Evolutionary conservation across 2,329 filamentous ascomycete genomes (phyloP), one percentile per base, ranked within the genome.

Genomic region (Fusarium penzigii): DNA sequence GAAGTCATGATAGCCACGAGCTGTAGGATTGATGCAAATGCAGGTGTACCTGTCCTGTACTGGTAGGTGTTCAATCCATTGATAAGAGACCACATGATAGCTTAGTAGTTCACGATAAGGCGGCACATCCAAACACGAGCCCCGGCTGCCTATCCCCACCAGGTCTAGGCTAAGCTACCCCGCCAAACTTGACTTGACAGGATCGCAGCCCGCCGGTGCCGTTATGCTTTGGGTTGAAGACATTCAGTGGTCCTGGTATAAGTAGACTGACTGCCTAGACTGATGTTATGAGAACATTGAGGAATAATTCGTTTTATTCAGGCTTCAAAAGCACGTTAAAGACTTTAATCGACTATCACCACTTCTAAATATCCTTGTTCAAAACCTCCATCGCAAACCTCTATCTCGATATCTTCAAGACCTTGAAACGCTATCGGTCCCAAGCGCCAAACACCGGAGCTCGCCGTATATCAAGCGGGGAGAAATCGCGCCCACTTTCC

Each of bases 391-490:
- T 57, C 50, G 44, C 56, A 53, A 36, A 56, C 29, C 12, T 25
- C 20, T 17, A 42, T 9, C 25, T 46, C 17, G 20, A 8, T 29
- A 20, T 17, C 43, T 44, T 49, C 17, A 40, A 25, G 20, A 36
- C 43, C 4, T 39, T 46, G 44, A 17, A 48, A 57, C 57, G 57
- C 55, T 48, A 17, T 44, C 57, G 48, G 57, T 46, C 39, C 20
- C 25, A 45, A n/a, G 41, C 48, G 36, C 25, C 20, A 39, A 58
- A 52, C 39, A 29, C 55, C 63, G 63, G 63, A 65, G 63, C 53
- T 65, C 61, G 63, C 61, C 63, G 63, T 47, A 46, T 55, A 54
- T 58, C 62, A 57, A 60, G 60, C 53, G 58, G 56, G 55, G 56
- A 54, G 59, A 52, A 46, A 34, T 48, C 46, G 51, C 7, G 7